Conservation (phyloP, 2,329 filamentous ascomycete species). For the Diaporthe ilicicola region DNA sequence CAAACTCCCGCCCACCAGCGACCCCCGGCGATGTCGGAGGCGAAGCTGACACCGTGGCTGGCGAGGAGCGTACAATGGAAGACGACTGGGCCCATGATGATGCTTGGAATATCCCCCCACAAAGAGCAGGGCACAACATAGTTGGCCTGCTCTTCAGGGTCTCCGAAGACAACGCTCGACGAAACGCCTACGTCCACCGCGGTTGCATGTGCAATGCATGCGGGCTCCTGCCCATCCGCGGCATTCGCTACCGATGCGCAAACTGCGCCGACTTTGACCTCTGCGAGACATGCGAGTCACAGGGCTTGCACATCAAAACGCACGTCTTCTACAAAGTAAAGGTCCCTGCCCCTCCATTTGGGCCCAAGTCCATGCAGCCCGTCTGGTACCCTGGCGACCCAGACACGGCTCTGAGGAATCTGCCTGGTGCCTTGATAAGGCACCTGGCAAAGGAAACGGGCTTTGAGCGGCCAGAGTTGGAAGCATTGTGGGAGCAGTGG, state of each 20-base stretch:
- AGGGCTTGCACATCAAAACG: conserved; percentile 81
- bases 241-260: conserved; percentile 90
- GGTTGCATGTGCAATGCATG: conserved; percentile 94
- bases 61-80: conserved; percentile 47
- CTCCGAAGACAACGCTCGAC: conserved; percentile 88
- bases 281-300: conserved; percentile 90
- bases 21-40: conserved; percentile 48
- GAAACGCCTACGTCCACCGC: conserved; percentile 90
- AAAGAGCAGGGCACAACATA: conserved; percentile 77
- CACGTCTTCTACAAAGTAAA: conserved; percentile 97
- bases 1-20: conserved; percentile 36
- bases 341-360: conserved; percentile 86
- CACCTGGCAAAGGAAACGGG: conserved; percentile 76
- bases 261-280: conserved; percentile 97
- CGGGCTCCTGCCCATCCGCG: conserved; percentile 86
- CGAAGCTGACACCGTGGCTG: conserved; percentile 44
- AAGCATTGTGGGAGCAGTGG: conserved; percentile 97
- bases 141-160: conserved; percentile 89
- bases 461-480: conserved; percentile 86
- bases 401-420: conserved; percentile 69
- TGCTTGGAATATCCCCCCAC: conserved; percentile 47
- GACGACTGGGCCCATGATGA: conserved; percentile 64
- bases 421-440: conserved; percentile 74
- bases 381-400: conserved; percentile 92
- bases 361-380: conserved; percentile 80